Conservation (phyloP, 441 rosid genomes). For the Pelargonium fulgidum region DNA sequence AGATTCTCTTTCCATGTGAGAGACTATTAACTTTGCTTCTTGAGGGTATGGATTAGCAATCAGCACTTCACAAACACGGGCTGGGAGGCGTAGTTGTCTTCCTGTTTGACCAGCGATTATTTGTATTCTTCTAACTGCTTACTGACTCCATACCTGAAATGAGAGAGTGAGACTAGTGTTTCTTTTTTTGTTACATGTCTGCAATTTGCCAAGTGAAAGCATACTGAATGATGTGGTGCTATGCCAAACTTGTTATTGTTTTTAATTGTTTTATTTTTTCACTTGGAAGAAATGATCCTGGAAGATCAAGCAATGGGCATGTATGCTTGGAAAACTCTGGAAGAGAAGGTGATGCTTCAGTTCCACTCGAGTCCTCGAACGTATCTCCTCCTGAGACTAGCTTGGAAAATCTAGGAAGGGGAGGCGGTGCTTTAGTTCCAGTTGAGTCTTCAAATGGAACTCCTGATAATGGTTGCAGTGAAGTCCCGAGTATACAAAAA, state of each 20-base stretch:
- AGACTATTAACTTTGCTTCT: neutral
- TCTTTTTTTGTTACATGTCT: neutral
- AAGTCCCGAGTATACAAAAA: constrained; percentile 14
- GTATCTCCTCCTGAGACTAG: neutral
- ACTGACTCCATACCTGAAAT: neutral
- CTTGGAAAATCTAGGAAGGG: constrained; percentile 12
- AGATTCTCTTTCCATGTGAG: neutral
- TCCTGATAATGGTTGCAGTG: constrained; percentile 14
- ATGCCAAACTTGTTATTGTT: neutral
- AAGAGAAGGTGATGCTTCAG: constrained; percentile 9
- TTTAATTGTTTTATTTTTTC: neutral
- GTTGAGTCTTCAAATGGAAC: constrained; percentile 1
- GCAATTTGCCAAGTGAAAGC: neutral
- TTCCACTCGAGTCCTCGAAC: neutral
- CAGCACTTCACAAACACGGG: neutral
- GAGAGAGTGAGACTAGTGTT: neutral
- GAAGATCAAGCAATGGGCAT: constrained; percentile 2
- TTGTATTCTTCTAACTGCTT: neutral
- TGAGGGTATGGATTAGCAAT: neutral
- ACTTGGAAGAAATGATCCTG: constrained; percentile 9
- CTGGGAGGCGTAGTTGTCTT: neutral
- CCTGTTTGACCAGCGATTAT: neutral
- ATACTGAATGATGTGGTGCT: neutral
- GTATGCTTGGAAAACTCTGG: constrained; percentile 12
- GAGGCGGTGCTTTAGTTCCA: constrained; percentile 12